Percentiles rank a stretch among this genome's conserved stretches.
Evolutionary conservation across 1,139 yeast species (phyloP).

Genomic region (Geotrichum australiense): DNA sequence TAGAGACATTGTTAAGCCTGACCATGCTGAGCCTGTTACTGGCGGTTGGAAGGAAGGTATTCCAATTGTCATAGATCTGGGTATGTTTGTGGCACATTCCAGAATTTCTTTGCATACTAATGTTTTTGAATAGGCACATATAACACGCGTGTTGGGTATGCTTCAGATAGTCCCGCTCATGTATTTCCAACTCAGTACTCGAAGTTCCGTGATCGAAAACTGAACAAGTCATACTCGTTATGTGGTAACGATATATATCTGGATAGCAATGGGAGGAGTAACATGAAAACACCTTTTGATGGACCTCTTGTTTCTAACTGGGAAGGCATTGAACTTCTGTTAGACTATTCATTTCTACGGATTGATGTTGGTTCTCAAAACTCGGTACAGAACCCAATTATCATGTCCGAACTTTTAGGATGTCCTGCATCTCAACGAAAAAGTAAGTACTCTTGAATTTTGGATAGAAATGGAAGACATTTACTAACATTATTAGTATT

Average conservation of each 20-base stretch:
- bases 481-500: slow-evolving; percentile 30
- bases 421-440: slow-evolving; percentile 63
- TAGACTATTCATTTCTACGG: slow-evolving; percentile 80
- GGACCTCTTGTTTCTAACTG: slow-evolving; percentile 83
- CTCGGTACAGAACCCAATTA: slow-evolving; percentile 64
- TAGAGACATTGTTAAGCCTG: slow-evolving; percentile 41
- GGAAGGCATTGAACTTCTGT: slow-evolving; percentile 77
- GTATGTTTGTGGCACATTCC: slow-evolving; percentile 30
- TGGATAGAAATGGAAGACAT: neutral
- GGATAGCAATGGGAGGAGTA: slow-evolving; percentile 62
- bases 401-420: slow-evolving; percentile 75
- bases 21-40: slow-evolving; percentile 46
- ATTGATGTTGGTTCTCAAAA: slow-evolving; percentile 50
- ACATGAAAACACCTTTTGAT: slow-evolving; percentile 76
- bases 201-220: slow-evolving; percentile 69
- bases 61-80: slow-evolving; percentile 68
- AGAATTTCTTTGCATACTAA: neutral
- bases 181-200: slow-evolving; percentile 66
- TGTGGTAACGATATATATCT: slow-evolving; percentile 77
- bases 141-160: slow-evolving; percentile 65
- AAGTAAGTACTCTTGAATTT: no score
- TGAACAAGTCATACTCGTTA: slow-evolving; percentile 55
- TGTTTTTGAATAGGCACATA: slow-evolving; percentile 36
- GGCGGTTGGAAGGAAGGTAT: slow-evolving; percentile 45
- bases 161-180: slow-evolving; percentile 52